Percentiles rank a stretch among this genome's conserved stretches.
phyloP scores from a whole-genome alignment of 2,329 filamentous ascomycete species.

The Fusarium heterosporum region DNA sequence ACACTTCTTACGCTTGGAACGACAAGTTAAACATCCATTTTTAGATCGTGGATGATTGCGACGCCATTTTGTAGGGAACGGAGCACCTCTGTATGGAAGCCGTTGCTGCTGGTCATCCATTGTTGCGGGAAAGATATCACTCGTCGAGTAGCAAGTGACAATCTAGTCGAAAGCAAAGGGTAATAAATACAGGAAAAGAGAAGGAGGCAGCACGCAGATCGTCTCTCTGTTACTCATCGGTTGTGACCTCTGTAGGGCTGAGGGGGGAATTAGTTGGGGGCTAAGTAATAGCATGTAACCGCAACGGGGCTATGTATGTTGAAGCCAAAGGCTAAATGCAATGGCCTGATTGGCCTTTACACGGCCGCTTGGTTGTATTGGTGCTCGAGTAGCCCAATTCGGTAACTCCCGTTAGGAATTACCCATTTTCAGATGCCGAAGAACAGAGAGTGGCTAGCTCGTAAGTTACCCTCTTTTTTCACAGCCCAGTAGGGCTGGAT shows the following conservation, averaged over 20 bases:
- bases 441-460: no score
- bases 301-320: no score
- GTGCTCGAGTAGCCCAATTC: no score
- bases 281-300: no score
- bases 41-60: constrained; percentile 22
- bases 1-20: constrained; percentile 23
- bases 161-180: neutral
- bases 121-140: neutral
- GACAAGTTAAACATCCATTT: constrained; percentile 13
- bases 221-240: neutral
- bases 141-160: neutral
- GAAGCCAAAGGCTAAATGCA: no score
- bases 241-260: neutral
- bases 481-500: no score
- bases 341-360: no score
- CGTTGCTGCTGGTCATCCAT: neutral
- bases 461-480: no score
- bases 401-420: no score
- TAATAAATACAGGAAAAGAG: neutral
- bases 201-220: neutral
- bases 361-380: no score
- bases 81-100: neutral
- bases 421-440: no score
- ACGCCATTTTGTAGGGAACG: constrained; percentile 16
- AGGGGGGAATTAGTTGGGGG: neutral